Percentiles rank a stretch among this genome's conserved stretches.
Evolutionary conservation across 495 filamentous ascomycete genomes (phyloP).

Genomic region (Glonium stellatum): DNA sequence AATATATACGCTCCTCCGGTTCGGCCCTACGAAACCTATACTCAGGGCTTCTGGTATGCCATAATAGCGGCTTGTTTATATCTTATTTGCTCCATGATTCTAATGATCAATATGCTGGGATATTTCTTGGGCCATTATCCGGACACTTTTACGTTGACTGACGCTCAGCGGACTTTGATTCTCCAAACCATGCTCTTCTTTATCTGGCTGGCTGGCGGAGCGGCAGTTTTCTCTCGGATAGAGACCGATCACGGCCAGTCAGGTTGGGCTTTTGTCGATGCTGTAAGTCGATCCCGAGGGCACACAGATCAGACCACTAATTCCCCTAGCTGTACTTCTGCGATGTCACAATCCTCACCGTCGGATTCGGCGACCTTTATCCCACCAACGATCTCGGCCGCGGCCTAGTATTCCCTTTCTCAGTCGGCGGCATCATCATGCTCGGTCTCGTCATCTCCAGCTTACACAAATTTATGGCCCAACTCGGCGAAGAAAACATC

Average conservation of each 20-base stretch:
- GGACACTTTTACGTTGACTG: slow-evolving; percentile 64
- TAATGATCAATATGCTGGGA: slow-evolving; percentile 74
- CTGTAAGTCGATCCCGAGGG: slow-evolving; percentile 13
- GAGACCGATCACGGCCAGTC: slow-evolving; percentile 24
- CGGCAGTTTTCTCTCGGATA: slow-evolving; percentile 48
- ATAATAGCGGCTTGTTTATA: slow-evolving; percentile 64
- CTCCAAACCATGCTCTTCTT: slow-evolving; percentile 59
- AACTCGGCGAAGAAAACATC: slow-evolving; percentile 60
- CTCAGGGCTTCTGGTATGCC: slow-evolving; percentile 72
- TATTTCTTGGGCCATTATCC: slow-evolving; percentile 73
- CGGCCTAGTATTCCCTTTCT: slow-evolving; percentile 40
- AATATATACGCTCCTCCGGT: slow-evolving; percentile 53
- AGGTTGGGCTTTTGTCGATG: slow-evolving; percentile 45
- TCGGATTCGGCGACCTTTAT: slow-evolving; percentile 59
- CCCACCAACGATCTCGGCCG: slow-evolving; percentile 39
- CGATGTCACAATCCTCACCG: slow-evolving; percentile 58
- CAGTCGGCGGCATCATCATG: slow-evolving; percentile 43
- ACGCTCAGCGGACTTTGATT: slow-evolving; percentile 63
- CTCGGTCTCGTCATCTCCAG: slow-evolving; percentile 40
- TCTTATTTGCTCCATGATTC: slow-evolving; percentile 51
- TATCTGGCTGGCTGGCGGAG: slow-evolving; percentile 56
- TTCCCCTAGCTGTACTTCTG: slow-evolving; percentile 50
- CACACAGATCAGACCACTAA: not conserved
- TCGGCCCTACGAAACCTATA: slow-evolving; percentile 53
- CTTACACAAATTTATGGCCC: slow-evolving; percentile 48